Base-by-base conservation (phyloP, 306 rosid genomes). In the Vachellia collinsii region DNA sequence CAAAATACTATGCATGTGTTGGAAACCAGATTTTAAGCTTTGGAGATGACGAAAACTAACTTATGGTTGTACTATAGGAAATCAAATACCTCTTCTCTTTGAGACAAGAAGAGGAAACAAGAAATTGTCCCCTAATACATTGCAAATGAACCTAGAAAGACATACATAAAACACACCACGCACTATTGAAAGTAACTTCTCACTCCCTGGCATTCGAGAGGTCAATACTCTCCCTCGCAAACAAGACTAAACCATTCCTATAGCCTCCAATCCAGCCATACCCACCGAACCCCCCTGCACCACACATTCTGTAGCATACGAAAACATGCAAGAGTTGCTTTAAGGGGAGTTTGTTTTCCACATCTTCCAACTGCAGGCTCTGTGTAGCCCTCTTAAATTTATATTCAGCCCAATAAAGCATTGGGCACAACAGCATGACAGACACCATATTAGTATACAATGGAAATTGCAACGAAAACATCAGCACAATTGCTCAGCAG, bases 401-500 rank as follows among this genome's bases (percentile, higher is more conserved):
- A 17, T 54, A 54, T n/a, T 6, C 25, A n/a, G 4, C 10, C 61
- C 61, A 50, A 50, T 50, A 16, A 0, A 50, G 56, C n/a, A 54
- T 8, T 6, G 4, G 11, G 11, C 61, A 54, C 11, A 54, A 17
- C 22, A 19, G 61, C 25, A 7, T 20, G 7, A 43, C 50, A 70
- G 43, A 53, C 25, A 56, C 13, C 61, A 22, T 44, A 68, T 79
- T 70, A 46, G 5, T 39, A 61, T 38, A 36, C 37, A 34, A n/a
- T 39, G 72, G 23, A 65, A 65, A 23, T 67, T 66, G 71, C 38
- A 81, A 56, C 72, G 58, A 44, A 63, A 64, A 36, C 37, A 56
- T 44, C 16, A 14, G 59, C 22, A 63, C 14, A 22, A 50, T 53
- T 63, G 58, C 58, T 38, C 36, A 58, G 54, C 14, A 37, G 79